Conservation (phyloP, 1,139 yeast genomes). For the Scheffersomyces segobiensis region DNA sequence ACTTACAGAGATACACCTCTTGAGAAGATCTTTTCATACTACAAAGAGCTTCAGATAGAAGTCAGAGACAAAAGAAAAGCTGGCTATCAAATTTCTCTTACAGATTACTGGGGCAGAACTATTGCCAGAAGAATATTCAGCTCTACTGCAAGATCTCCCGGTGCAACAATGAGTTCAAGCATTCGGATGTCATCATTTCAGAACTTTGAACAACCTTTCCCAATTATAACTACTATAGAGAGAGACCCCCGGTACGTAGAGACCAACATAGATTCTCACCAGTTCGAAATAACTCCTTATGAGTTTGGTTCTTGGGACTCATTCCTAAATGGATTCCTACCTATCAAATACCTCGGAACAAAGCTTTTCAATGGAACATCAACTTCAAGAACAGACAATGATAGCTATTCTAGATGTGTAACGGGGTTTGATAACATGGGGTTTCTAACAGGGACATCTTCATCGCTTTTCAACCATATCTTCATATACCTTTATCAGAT, state of each 20-base stretch:
- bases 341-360: slow-evolving; percentile 57
- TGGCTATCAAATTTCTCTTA: slow-evolving; percentile 59
- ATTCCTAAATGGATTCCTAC: slow-evolving; percentile 49
- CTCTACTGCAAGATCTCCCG: slow-evolving; percentile 35
- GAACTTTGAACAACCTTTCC: slow-evolving; percentile 40
- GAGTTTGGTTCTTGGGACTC: slow-evolving; percentile 74
- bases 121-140: slow-evolving; percentile 50
- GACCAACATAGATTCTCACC: slow-evolving; percentile 28
- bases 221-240: slow-evolving; percentile 40
- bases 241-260: slow-evolving; percentile 22
- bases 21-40: slow-evolving; percentile 36
- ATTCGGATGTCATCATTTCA: slow-evolving; percentile 28
- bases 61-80: slow-evolving; percentile 49
- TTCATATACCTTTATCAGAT: slow-evolving; percentile 47
- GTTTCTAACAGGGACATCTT: slow-evolving; percentile 70
- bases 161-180: slow-evolving; percentile 34
- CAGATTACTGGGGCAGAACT: slow-evolving; percentile 72
- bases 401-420: slow-evolving; percentile 42
- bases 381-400: slow-evolving; percentile 18
- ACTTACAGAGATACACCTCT: not conserved
- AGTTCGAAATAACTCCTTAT: slow-evolving; percentile 60
- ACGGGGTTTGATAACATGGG: slow-evolving; percentile 72
- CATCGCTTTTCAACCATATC: slow-evolving; percentile 65
- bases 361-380: slow-evolving; percentile 31
- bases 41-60: slow-evolving; percentile 53